Evolutionary conservation across 768 basidiomycete genomes (phyloP), one percentile per base, ranked within the genome.

Genomic region (Phanerochaete carnosa): DNA sequence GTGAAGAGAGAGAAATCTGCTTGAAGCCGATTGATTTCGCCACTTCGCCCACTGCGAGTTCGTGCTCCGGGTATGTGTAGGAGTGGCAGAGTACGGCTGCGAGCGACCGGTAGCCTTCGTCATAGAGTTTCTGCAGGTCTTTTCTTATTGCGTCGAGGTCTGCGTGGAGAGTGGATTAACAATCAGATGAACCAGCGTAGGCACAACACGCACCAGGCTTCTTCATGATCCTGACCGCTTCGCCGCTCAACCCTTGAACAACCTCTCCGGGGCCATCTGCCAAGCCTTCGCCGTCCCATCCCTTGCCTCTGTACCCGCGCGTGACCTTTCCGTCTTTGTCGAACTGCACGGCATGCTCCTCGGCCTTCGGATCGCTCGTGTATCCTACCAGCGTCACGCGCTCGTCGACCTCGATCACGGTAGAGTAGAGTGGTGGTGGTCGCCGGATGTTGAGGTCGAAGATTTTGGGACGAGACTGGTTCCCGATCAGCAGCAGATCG

Each of bases 371-470:
- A 68, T 98, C 95, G 16, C 89, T 92, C 0, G 95, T 93, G 68
- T 91, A 98, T 19, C 95, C 95, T 0, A 95, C 90, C 13, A 98
- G 80, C 0, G 95, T 98, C 8, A 97, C 96, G 11, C 96, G 88
- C 75, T 98, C 96, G 65, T 96, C 94, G 0, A 88, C 80, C 65
- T 86, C 90, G 11, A 93, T 68, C 3, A 94, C 91, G 2, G 78
- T 76, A 0, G 86, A 83, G 72, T 95, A 98, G 5, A 98, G 77
- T 2, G 92, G 89, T 0, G 81, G 66, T 0, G 89, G 81, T 11
- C 92, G 84, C 26, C 87, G 84, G 70, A 98, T 95, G 67, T 95
- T 91, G 26, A 98, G 80, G 72, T 97, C 95, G 67, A 98, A 98
- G 66, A 98, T 97, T 67, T 85, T 86, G 1, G 96, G 96, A 23